Conservation (phyloP, 164 flowering plant species). For the Tinospora cordifolia region DNA sequence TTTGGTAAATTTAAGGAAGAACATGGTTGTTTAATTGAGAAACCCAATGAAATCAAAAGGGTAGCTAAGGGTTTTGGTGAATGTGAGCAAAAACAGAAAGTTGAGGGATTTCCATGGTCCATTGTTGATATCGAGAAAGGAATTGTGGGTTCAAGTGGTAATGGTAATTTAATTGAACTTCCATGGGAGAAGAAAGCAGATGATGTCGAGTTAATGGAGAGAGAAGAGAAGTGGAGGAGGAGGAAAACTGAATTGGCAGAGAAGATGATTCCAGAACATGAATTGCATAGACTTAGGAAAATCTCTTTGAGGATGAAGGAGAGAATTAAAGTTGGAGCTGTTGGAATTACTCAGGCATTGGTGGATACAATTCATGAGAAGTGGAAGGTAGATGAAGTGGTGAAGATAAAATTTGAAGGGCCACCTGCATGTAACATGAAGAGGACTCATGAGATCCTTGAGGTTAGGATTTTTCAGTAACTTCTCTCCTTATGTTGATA, state of each 20-base stretch:
- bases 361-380: slow-evolving; percentile 67
- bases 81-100: slow-evolving; percentile 4
- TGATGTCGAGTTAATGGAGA: slow-evolving; percentile 15
- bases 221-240: slow-evolving; percentile 26
- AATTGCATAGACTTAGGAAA: slow-evolving; percentile 68
- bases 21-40: too few species aligned
- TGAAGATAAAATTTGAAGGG: slow-evolving; percentile 79
- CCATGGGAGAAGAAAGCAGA: slow-evolving; percentile 41
- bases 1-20: too few species aligned
- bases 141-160: slow-evolving; percentile 12
- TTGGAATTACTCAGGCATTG: slow-evolving; percentile 67
- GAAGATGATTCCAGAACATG: slow-evolving; percentile 57
- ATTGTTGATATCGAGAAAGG: slow-evolving; percentile 1
- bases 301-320: slow-evolving; percentile 65
- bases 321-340: slow-evolving; percentile 63
- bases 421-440: slow-evolving; percentile 62
- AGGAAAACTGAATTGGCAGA: slow-evolving; percentile 58
- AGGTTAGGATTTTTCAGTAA: slow-evolving; percentile 43
- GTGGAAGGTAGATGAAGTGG: slow-evolving; percentile 81
- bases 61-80: not conserved
- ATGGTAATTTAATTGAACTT: slow-evolving; percentile 19
- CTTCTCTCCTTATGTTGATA: not conserved
- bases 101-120: slow-evolving; percentile 1
- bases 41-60: slow-evolving; percentile 1
- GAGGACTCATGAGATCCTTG: slow-evolving; percentile 63